These are phyloP conservation scores for Voacanga thouarsii DNA, from an alignment of 257 asterid species.

Conservation along the genomic window DNA sequence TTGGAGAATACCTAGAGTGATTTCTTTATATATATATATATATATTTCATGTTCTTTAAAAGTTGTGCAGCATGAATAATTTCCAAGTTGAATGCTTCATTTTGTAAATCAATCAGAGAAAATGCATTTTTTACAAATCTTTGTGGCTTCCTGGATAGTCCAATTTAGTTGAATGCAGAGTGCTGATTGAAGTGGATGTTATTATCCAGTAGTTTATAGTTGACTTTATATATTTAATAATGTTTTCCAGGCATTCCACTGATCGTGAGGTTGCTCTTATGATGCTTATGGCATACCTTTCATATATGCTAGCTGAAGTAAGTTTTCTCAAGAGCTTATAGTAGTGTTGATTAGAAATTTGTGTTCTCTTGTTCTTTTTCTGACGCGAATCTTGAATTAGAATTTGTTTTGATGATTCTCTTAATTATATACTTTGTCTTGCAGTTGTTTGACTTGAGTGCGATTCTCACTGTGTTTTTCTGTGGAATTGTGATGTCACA, in stretches of 20 bases:
- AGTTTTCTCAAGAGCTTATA: constrained; percentile 30
- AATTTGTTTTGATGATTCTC: neutral
- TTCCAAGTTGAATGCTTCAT: neutral
- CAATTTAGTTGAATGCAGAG: neutral
- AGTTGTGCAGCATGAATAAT: neutral
- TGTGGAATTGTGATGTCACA: constrained; percentile 99
- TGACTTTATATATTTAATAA: constrained; percentile 7
- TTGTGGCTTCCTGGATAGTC: neutral
- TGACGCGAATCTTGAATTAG: neutral
- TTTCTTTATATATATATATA: neutral
- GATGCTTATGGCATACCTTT: constrained; percentile 98
- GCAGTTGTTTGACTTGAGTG: constrained; percentile 84
- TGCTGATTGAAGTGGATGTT: neutral
- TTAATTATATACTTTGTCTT: constrained; percentile 21
- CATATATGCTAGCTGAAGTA: constrained; percentile 96
- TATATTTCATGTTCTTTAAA: neutral
- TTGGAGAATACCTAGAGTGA: neutral
- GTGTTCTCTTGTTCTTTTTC: neutral
- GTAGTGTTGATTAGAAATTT: constrained; percentile 9
- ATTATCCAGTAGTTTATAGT: neutral
- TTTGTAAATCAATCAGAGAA: neutral
- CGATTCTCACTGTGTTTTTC: constrained; percentile 98
- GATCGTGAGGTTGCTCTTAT: constrained; percentile 98
- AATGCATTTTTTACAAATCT: neutral
- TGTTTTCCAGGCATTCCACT: constrained; percentile 81